phyloP scores from a whole-genome alignment of 148 eudicot species.

The Fagopyrum tataricum region DNA sequence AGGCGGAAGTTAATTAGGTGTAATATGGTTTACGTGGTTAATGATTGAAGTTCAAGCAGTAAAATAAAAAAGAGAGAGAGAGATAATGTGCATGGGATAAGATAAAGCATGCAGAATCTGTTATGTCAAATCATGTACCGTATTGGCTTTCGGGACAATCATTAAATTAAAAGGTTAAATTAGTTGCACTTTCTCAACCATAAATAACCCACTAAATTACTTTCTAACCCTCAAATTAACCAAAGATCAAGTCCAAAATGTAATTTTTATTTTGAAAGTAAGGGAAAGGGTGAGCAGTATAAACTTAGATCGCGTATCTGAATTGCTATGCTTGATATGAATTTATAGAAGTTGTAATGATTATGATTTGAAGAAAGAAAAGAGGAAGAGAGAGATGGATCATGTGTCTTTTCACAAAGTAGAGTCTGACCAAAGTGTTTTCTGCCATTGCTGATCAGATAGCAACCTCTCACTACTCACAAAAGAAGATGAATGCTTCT shows the following conservation, averaged over 20 bases:
- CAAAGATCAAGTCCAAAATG: too few relatives aligned
- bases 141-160: background rate
- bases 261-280: too few relatives aligned
- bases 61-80: background rate
- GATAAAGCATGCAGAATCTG: conserved; percentile 13
- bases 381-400: background rate
- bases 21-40: too few relatives aligned
- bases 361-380: background rate
- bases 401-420: conserved; percentile 10
- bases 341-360: background rate
- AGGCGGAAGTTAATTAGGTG: too few relatives aligned
- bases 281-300: background rate
- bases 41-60: too few relatives aligned
- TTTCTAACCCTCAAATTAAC: background rate
- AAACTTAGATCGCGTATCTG: background rate
- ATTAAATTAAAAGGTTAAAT: background rate
- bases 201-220: too few relatives aligned
- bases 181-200: too few relatives aligned
- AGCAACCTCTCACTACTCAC: background rate
- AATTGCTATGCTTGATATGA: background rate
- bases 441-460: background rate
- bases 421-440: background rate
- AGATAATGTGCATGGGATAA: background rate
- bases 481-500: background rate
- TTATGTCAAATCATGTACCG: conserved; percentile 7